Conservation (phyloP, 225 moss, liverwort and hornwort genomes). For the Anthoceros angustus region DNA sequence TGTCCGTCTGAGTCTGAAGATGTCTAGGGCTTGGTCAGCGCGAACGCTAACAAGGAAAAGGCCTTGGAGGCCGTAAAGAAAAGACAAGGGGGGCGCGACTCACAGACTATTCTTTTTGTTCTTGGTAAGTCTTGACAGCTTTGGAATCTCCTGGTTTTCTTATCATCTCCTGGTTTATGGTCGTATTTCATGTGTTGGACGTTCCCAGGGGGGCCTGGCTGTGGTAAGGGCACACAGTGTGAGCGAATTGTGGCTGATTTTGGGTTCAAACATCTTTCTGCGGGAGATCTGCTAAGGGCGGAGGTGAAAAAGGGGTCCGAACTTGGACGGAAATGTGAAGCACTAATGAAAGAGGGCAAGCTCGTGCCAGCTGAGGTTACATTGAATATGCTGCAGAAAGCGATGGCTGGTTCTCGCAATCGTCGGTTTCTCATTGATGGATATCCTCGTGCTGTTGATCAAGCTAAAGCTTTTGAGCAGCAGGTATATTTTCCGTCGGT, state of each 20-base stretch:
- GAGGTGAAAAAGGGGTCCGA: slow-evolving; percentile 36
- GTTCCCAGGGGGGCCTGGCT: slow-evolving; percentile 58
- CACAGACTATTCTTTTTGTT: not conserved
- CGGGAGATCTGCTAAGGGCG: slow-evolving; percentile 40
- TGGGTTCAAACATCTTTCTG: slow-evolving; percentile 55
- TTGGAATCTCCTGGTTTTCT: not conserved
- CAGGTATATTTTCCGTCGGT: slow-evolving; percentile 19
- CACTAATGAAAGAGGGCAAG: slow-evolving; percentile 56
- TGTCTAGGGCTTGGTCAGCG: slow-evolving; percentile 6
- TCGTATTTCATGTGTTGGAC: not conserved
- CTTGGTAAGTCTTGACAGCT: not conserved
- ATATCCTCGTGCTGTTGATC: slow-evolving; percentile 54
- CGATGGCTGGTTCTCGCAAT: slow-evolving; percentile 21
- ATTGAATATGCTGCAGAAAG: slow-evolving; percentile 27
- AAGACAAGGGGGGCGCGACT: not conserved
- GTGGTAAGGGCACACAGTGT: slow-evolving; percentile 82
- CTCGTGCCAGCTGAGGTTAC: slow-evolving; percentile 44
- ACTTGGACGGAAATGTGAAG: slow-evolving; percentile 36
- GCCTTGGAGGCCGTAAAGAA: slow-evolving; percentile 2
- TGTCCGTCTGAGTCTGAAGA: slow-evolving; percentile 4
- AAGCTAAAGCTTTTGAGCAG: slow-evolving; percentile 69
- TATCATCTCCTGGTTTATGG: not conserved
- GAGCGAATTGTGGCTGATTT: slow-evolving; percentile 38
- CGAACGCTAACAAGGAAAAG: not conserved
- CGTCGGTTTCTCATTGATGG: slow-evolving; percentile 45